A percentile compares a stretch with the other conserved stretches of the same genome.
These are phyloP conservation scores for Glonium stellatum DNA, from an alignment of 495 filamentous ascomycete species.

Conservation along the genomic window DNA sequence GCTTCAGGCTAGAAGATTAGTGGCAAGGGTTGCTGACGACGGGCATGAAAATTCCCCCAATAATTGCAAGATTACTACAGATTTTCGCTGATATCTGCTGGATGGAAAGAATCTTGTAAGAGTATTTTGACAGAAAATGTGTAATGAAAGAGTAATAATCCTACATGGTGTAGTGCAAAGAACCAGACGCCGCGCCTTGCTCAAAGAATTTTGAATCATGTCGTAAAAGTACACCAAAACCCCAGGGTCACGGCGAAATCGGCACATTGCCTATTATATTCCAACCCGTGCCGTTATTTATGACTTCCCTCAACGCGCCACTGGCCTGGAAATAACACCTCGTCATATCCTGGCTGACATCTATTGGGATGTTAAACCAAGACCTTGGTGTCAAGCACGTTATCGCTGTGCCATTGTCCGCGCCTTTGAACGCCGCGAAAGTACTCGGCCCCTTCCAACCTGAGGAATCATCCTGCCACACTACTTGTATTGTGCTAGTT, in stretches of 20 bases:
- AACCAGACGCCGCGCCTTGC: no score
- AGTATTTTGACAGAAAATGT: no score
- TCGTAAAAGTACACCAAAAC: not conserved
- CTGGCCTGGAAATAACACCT: constrained; percentile 24
- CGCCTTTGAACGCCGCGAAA: constrained; percentile 14
- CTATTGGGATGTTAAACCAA: constrained; percentile 8
- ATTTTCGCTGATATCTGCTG: no score
- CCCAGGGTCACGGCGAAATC: not conserved
- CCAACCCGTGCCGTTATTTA: constrained; percentile 18
- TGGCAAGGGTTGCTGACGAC: no score
- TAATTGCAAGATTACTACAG: no score
- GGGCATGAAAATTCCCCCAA: no score
- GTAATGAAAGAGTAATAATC: no score
- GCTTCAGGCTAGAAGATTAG: no score
- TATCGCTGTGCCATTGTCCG: constrained; percentile 14
- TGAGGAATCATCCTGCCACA: constrained; percentile 11
- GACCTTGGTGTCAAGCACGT: constrained; percentile 16
- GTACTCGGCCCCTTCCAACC: constrained; percentile 20
- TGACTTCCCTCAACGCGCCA: constrained; percentile 13
- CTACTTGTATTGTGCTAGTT: constrained; percentile 13
- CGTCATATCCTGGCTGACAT: constrained; percentile 4
- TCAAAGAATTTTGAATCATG: no score
- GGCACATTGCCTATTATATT: constrained; percentile 15
- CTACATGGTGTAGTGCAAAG: no score
- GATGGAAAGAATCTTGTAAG: no score